Evolutionary conservation across 2,329 filamentous ascomycete genomes (phyloP).

Genomic region (Raffaelea albimanens): DNA sequence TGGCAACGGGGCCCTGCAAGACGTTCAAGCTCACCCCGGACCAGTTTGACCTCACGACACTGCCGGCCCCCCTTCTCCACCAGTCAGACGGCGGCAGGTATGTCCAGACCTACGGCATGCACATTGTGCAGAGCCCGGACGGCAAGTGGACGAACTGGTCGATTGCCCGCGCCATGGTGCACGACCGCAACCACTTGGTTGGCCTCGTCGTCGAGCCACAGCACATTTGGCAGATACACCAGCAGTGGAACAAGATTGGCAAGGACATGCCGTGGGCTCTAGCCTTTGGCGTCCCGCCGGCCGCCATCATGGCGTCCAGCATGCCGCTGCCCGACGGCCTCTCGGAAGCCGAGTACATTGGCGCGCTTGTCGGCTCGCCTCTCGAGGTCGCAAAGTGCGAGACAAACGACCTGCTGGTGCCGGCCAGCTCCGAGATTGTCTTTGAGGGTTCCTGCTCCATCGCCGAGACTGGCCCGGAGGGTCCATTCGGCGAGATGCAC

Average conservation of each 20-base stretch:
- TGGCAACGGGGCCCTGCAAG: conserved; percentile 31
- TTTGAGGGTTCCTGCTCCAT: conserved; percentile 38
- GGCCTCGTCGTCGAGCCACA: conserved; percentile 34
- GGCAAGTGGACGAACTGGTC: conserved; percentile 38
- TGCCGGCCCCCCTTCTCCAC: conserved; percentile 34
- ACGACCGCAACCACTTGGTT: conserved; percentile 29
- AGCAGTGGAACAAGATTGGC: conserved; percentile 35
- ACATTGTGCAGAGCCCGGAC: conserved; percentile 34
- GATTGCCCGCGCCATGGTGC: conserved; percentile 35
- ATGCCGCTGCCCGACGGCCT: conserved; percentile 41
- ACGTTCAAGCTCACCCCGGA: conserved; percentile 26
- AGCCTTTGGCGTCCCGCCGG: conserved; percentile 37
- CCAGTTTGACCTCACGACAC: conserved; percentile 30
- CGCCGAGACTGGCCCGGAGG: conserved; percentile 31
- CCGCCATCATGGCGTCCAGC: conserved; percentile 35
- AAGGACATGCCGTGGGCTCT: conserved; percentile 37
- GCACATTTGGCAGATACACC: conserved; percentile 34
- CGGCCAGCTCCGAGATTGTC: conserved; percentile 40
- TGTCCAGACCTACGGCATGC: conserved; percentile 39
- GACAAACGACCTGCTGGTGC: conserved; percentile 37
- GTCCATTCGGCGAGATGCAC: conserved; percentile 39
- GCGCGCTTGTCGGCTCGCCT: conserved; percentile 32
- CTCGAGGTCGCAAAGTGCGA: conserved; percentile 42
- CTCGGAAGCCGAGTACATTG: conserved; percentile 37
- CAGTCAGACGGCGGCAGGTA: conserved; percentile 38